A percentile compares a stretch with the other conserved stretches of the same genome.
These are phyloP conservation scores for Dissophora globulifera DNA, from an alignment of 192 early-diverging fungal species.

Conservation along the genomic window DNA sequence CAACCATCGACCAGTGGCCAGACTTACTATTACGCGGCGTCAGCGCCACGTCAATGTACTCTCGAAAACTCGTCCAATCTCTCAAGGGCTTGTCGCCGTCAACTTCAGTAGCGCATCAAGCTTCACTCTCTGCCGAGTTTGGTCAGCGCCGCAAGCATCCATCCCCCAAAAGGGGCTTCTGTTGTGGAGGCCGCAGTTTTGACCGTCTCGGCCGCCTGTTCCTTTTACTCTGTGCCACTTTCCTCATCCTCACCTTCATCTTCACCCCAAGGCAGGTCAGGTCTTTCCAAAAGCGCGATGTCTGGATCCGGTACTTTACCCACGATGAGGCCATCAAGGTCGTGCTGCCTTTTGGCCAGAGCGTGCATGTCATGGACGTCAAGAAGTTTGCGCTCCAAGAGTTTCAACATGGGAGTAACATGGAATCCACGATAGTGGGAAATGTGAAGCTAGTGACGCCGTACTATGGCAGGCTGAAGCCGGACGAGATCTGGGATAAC, in stretches of 20 bases:
- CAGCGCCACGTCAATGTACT: neutral
- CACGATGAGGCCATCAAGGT: constrained; percentile 32
- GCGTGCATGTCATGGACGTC: constrained; percentile 24
- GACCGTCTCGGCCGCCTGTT: constrained; percentile 2
- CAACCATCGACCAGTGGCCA: constrained; percentile 19
- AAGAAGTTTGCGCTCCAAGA: constrained; percentile 8
- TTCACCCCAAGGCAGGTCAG: neutral
- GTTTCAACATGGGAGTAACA: neutral
- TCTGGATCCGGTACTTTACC: constrained; percentile 24
- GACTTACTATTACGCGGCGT: neutral
- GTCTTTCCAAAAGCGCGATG: constrained; percentile 16
- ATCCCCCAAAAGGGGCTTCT: too few species aligned
- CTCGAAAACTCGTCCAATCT: neutral
- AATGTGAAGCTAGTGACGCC: neutral
- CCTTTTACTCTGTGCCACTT: neutral
- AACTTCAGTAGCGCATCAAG: neutral
- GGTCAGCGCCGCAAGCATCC: too few species aligned
- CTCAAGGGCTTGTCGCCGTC: neutral
- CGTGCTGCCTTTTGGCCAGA: neutral
- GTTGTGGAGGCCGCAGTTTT: neutral
- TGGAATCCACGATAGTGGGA: too few species aligned
- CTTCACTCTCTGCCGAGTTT: neutral
- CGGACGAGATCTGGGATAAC: constrained; percentile 19
- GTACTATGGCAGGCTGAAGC: neutral
- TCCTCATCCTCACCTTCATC: too few species aligned